Percentiles rank a stretch among this genome's conserved stretches.
Conservation (phyloP, 345 rosid genomes). For the Punica granatum region DNA sequence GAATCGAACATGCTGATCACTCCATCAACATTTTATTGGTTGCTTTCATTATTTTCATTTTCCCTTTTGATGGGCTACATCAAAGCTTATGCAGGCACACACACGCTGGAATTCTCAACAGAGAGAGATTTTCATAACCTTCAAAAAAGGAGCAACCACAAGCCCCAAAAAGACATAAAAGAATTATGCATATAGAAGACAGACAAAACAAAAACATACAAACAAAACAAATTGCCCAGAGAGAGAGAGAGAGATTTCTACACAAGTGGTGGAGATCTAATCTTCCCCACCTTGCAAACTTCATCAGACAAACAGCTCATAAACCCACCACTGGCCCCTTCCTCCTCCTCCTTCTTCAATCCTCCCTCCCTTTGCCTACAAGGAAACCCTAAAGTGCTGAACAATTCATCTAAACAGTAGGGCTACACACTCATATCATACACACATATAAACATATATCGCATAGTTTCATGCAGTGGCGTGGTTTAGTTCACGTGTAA, state of each 20-base stretch:
- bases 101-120: background rate
- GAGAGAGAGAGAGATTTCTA: slow-evolving; percentile 18
- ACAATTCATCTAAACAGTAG: background rate
- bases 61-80: background rate
- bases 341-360: slow-evolving; percentile 3
- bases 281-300: slow-evolving; percentile 6
- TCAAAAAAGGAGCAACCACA: slow-evolving; percentile 40
- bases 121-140: slow-evolving; percentile 18
- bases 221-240: slow-evolving; percentile 6
- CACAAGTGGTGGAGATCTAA: slow-evolving; percentile 44
- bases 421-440: background rate
- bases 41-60: no score
- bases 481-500: background rate
- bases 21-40: no score
- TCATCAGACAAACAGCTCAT: background rate
- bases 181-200: background rate
- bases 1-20: no score
- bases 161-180: slow-evolving; percentile 10
- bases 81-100: background rate
- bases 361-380: slow-evolving; percentile 5
- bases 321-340: background rate
- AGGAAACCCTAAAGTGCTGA: background rate
- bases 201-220: slow-evolving; percentile 9
- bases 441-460: background rate
- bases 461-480: slow-evolving; percentile 11